Evolutionary conservation across 805 yeast genomes (phyloP).

Genomic region (Metschnikowia lochheadii): DNA sequence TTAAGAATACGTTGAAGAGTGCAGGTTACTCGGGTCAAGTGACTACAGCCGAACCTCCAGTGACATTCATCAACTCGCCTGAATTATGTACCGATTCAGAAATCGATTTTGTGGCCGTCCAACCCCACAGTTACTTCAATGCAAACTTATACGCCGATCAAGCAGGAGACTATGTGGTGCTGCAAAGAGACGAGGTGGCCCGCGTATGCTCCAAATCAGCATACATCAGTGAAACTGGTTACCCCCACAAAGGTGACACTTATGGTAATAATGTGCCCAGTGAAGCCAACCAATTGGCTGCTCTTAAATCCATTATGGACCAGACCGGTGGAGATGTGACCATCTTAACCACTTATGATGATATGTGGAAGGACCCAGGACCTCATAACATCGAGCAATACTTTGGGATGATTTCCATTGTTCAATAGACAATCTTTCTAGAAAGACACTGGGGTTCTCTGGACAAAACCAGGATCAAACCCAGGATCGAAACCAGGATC

Average conservation of each 20-base stretch:
- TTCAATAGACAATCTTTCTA: conserved; percentile 11
- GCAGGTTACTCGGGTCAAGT: conserved; percentile 78
- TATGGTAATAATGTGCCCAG: conserved; percentile 76
- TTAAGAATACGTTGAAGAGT: conserved; percentile 49
- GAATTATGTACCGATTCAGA: conserved; percentile 63
- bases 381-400: conserved; percentile 80
- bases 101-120: conserved; percentile 80
- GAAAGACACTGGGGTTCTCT: too few relatives aligned
- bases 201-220: conserved; percentile 55
- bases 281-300: conserved; percentile 63
- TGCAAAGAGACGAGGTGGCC: conserved; percentile 55
- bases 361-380: conserved; percentile 86
- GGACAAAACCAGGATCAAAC: too few relatives aligned
- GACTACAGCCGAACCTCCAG: conserved; percentile 91
- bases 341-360: conserved; percentile 76
- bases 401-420: conserved; percentile 61
- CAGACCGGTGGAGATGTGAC: conserved; percentile 59
- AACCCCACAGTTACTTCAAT: conserved; percentile 85
- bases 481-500: too few relatives aligned
- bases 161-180: conserved; percentile 67
- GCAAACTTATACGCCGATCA: conserved; percentile 52
- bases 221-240: conserved; percentile 81
- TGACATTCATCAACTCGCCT: conserved; percentile 58
- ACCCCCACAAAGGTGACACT: conserved; percentile 68
- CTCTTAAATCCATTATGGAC: conserved; percentile 59